Evolutionary conservation across 371 early-diverging fungal genomes (phyloP), one percentile per base, ranked within the genome.

Genomic region (Mortierella sp.): DNA sequence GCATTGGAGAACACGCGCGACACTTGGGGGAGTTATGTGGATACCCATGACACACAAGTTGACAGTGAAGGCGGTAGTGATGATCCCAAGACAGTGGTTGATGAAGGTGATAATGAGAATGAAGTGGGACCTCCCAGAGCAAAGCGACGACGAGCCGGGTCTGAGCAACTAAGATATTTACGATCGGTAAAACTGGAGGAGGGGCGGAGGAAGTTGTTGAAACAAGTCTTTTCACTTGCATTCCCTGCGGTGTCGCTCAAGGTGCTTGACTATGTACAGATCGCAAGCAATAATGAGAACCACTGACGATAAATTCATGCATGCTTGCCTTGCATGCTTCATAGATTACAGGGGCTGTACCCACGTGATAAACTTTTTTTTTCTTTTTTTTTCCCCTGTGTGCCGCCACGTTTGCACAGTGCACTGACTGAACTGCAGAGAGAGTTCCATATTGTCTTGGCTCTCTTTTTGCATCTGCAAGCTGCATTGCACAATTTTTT

Each of bases 171-270:
- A n/a, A 52, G 24, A 52, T 20, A 12, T 24, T 2, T 52, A 24
- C 12, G 52, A 16, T 2, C 39, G 24, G 18, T 12, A 28, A 30
- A 62, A 6, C 26, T 35, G 24, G 43, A 24, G 3, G 30, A 35
- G 2, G 66, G 66, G 3, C 66, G 62, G 45, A 45, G 58, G 45
- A 62, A 62, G 26, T 45, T 66, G 39, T 45, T 70, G 30, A 45
- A 70, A 24, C 76, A 76, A 51, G 76, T 76, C n/a, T 71, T 77
- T 35, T 66, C 77, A 9, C 40, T 64, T 18, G 77, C 77, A 11
- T 77, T 30, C 32, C 77, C 77, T 11, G 64, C 60, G 2, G 58
- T 77, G 40, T 64, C 66, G 1, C 54, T 67, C 24, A 58, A 58
- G 28, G 77, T 77, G 28, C 55, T 77, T 3, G 72, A 72, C 20